These are phyloP conservation scores for Spathaspora arborariae DNA, from an alignment of 805 yeast species.

Conservation along the genomic window DNA sequence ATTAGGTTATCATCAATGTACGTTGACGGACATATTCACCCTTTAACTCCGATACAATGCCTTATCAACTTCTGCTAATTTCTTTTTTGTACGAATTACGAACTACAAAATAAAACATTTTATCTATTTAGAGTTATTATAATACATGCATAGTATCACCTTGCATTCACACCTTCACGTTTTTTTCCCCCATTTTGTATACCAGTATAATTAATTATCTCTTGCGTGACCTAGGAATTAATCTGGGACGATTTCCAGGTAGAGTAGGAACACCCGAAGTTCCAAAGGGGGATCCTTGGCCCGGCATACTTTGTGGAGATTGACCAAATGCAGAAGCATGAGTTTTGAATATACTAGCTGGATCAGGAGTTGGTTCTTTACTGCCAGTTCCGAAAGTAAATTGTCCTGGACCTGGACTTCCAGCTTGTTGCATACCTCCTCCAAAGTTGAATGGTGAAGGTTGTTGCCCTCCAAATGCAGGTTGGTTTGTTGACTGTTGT, in stretches of 20 bases:
- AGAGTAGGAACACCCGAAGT: background rate
- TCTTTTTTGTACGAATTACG: no score
- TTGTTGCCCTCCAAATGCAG: slow-evolving; percentile 6
- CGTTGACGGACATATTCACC: no score
- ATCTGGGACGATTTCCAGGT: background rate
- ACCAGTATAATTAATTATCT: no score
- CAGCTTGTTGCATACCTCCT: background rate
- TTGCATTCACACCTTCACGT: no score
- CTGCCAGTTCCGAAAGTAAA: background rate
- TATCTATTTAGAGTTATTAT: no score
- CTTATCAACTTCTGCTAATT: no score
- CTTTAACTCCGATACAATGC: no score
- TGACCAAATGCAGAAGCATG: background rate
- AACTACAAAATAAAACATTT: no score
- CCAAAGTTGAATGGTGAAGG: slow-evolving; percentile 1
- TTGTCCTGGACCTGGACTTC: background rate
- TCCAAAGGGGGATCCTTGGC: slow-evolving; percentile 8
- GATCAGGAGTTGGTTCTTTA: slow-evolving; percentile 28
- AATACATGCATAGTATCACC: no score
- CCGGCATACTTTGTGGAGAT: background rate
- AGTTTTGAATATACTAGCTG: slow-evolving; percentile 23
- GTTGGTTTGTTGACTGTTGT: background rate
- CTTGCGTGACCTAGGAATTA: background rate
- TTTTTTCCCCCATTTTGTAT: no score
- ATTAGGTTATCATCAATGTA: no score